phyloP scores from a whole-genome alignment of 768 basidiomycete genomes.

The Daedaleopsis sinensis region DNA sequence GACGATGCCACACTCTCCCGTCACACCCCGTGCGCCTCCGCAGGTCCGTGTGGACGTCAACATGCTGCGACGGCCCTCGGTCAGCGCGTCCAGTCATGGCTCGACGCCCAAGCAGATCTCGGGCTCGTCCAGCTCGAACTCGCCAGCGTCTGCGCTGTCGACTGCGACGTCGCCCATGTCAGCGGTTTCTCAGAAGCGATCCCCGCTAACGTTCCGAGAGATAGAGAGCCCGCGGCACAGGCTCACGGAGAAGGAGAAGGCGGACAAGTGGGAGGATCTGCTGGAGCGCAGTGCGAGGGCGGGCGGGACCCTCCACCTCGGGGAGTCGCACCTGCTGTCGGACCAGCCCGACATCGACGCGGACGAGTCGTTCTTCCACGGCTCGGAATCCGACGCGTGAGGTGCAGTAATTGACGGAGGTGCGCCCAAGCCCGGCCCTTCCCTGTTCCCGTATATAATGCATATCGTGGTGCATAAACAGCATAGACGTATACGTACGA shows the following conservation, averaged over 20 bases:
- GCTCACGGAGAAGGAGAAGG: conserved; percentile 71
- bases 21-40: conserved; percentile 22
- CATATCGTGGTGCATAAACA: not conserved
- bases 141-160: conserved; percentile 14
- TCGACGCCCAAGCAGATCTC: conserved; percentile 25
- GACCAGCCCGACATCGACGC: conserved; percentile 31
- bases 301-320: conserved; percentile 73
- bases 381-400: conserved; percentile 6
- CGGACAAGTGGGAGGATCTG: conserved; percentile 69
- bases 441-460: not conserved
- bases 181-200: conserved; percentile 22
- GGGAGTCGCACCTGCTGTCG: conserved; percentile 45
- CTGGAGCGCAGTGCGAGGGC: conserved; percentile 67
- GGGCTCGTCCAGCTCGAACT: conserved; percentile 15
- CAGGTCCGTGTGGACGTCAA: conserved; percentile 18
- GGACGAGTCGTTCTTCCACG: conserved; percentile 1
- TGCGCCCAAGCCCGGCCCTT: not conserved
- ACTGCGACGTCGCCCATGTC: conserved; percentile 26
- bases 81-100: conserved; percentile 33
- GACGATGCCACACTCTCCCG: conserved; percentile 22
- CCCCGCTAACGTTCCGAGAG: conserved; percentile 52
- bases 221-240: conserved; percentile 40
- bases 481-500: not conserved
- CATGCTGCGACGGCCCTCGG: conserved; percentile 19
- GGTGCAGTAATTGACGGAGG: not conserved